Evolutionary conservation across 2,329 filamentous ascomycete genomes (phyloP).

Genomic region (Didymella segeticola): DNA sequence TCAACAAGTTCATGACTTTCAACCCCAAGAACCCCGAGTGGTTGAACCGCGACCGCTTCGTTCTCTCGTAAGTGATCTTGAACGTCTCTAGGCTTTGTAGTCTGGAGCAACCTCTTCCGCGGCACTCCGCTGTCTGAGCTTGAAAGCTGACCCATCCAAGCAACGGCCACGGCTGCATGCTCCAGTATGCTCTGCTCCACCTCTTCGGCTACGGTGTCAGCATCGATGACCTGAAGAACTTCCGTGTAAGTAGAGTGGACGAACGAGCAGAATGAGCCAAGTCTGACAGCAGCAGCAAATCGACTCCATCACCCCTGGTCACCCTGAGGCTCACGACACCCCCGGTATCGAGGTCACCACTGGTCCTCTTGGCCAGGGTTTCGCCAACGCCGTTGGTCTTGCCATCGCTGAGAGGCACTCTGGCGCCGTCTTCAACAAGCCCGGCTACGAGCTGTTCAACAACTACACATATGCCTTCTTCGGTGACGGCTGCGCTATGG

Average conservation of each 20-base stretch:
- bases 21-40: constrained; percentile 99
- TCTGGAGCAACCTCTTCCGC: constrained; percentile 19
- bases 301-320: constrained; percentile 87
- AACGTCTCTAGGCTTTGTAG: neutral
- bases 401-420: constrained; percentile 96
- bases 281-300: constrained; percentile 59
- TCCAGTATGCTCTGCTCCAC: constrained; percentile 97
- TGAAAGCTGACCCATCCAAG: constrained; percentile 57
- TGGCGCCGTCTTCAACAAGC: constrained; percentile 93
- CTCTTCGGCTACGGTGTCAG: constrained; percentile 88
- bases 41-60: constrained; percentile 97
- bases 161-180: constrained; percentile 99
- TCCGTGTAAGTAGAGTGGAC: constrained; percentile 77
- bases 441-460: constrained; percentile 86
- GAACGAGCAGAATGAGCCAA: neutral
- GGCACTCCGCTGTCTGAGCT: constrained; percentile 17
- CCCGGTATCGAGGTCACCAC: constrained; percentile 98
- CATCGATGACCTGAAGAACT: constrained; percentile 92
- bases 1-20: constrained; percentile 99
- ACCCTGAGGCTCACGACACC: constrained; percentile 96
- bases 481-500: constrained; percentile 98
- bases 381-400: constrained; percentile 96
- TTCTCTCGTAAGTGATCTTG: constrained; percentile 85
- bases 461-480: constrained; percentile 98
- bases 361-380: constrained; percentile 95